Conservation (phyloP, 129 eudicot species). For the Cynara cardunculus region DNA sequence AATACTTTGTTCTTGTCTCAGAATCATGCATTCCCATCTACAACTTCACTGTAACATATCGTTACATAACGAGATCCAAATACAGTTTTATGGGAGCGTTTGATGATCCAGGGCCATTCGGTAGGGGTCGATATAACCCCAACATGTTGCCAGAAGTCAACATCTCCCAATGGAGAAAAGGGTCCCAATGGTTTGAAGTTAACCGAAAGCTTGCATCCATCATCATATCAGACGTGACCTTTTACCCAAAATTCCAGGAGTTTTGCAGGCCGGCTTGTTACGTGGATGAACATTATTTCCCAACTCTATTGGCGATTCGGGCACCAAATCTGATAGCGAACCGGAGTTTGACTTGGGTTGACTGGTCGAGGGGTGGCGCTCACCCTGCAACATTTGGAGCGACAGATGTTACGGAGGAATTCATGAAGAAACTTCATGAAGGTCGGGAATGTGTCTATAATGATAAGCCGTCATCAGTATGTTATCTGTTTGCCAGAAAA, state of each 20-base stretch:
- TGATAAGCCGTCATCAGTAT: slow-evolving; percentile 37
- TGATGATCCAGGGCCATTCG: slow-evolving; percentile 85
- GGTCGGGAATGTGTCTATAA: slow-evolving; percentile 55
- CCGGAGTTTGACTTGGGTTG: slow-evolving; percentile 62
- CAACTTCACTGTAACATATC: slow-evolving; percentile 65
- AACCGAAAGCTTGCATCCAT: slow-evolving; percentile 67
- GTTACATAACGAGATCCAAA: slow-evolving; percentile 52
- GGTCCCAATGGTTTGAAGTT: slow-evolving; percentile 93
- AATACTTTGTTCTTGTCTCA: slow-evolving; percentile 78
- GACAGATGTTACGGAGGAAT: slow-evolving; percentile 45
- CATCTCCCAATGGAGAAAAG: slow-evolving; percentile 88
- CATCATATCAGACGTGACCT: slow-evolving; percentile 57
- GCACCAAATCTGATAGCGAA: slow-evolving; percentile 55
- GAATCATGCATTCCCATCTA: slow-evolving; percentile 93
- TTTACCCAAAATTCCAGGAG: slow-evolving; percentile 62
- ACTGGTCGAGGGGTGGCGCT: slow-evolving; percentile 72
- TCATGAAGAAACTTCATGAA: slow-evolving; percentile 55
- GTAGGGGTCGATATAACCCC: slow-evolving; percentile 79
- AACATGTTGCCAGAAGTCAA: slow-evolving; percentile 86
- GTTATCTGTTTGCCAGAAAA: slow-evolving; percentile 76
- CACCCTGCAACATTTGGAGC: slow-evolving; percentile 70
- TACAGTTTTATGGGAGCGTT: slow-evolving; percentile 87
- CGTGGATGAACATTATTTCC: slow-evolving; percentile 70
- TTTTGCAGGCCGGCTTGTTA: slow-evolving; percentile 73
- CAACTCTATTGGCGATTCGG: slow-evolving; percentile 49